A percentile compares a stretch with the other conserved stretches of the same genome.
These are phyloP conservation scores for Kodamaea arcana DNA, from an alignment of 1,139 yeast species.

Conservation along the genomic window DNA sequence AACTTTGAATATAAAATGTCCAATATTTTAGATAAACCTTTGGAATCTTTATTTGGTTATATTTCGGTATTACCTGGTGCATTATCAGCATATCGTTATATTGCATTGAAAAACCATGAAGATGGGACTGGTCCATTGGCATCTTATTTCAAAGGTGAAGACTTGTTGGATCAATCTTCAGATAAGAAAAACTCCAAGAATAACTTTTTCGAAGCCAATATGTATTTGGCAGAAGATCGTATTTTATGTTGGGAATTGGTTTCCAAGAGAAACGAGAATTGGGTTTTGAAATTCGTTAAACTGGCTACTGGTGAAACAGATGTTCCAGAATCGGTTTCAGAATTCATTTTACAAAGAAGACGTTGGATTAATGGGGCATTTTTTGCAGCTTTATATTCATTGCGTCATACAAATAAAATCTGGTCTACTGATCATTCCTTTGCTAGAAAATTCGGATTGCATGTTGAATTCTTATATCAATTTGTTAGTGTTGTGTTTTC, in stretches of 20 bases:
- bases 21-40: conserved; percentile 89
- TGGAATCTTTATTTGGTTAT: conserved; percentile 90
- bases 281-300: conserved; percentile 91
- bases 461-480: conserved; percentile 81
- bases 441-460: conserved; percentile 71
- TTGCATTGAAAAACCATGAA: conserved; percentile 77
- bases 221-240: conserved; percentile 97
- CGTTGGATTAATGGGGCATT: conserved; percentile 98
- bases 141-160: conserved; percentile 88
- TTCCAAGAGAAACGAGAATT: conserved; percentile 78
- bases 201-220: conserved; percentile 90
- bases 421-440: conserved; percentile 85
- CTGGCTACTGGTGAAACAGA: conserved; percentile 97
- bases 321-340: conserved; percentile 89
- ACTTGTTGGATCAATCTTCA: conserved; percentile 34
- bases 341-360: conserved; percentile 90
- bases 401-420: conserved; percentile 69
- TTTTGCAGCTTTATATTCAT: conserved; percentile 90
- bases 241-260: conserved; percentile 96
- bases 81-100: conserved; percentile 85
- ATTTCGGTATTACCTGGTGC: conserved; percentile 96
- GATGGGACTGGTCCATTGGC: conserved; percentile 92
- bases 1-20: conserved; percentile 97
- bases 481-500: conserved; percentile 72
- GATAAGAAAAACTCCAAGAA: conserved; percentile 37